These are phyloP conservation scores for Daldinia sp. DNA, from an alignment of 2,329 filamentous ascomycete species.

Conservation along the genomic window DNA sequence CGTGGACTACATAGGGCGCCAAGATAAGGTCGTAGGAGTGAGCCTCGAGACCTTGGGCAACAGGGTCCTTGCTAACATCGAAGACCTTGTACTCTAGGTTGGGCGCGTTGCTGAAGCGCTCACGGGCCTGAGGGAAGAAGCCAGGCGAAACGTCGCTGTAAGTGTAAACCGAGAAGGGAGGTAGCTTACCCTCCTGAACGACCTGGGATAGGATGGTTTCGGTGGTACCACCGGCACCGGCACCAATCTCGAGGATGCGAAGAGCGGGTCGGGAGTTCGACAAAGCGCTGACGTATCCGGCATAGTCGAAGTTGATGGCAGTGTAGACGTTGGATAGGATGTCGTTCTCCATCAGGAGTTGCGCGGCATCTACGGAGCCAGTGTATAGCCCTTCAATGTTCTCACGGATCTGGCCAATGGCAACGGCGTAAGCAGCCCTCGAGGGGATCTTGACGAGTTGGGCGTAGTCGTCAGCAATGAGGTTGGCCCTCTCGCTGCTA, in stretches of 20 bases:
- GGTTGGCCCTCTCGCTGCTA: background rate
- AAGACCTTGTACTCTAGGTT: conserved; percentile 10
- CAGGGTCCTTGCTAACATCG: conserved; percentile 12
- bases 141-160: conserved; percentile 8
- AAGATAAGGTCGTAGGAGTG: conserved; percentile 16
- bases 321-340: conserved; percentile 11
- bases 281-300: conserved; percentile 1
- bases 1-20: conserved; percentile 11
- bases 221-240: conserved; percentile 9
- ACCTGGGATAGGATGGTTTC: background rate
- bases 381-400: conserved; percentile 12
- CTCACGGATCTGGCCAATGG: conserved; percentile 1
- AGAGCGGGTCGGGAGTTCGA: conserved; percentile 3
- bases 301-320: conserved; percentile 8
- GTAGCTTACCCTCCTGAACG: background rate
- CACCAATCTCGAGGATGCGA: conserved; percentile 20
- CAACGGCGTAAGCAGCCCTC: conserved; percentile 8
- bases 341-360: conserved; percentile 15
- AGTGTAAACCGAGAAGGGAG: conserved; percentile 4
- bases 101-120: background rate
- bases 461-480: background rate
- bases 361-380: conserved; percentile 2
- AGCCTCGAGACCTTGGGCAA: conserved; percentile 16
- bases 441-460: conserved; percentile 1
- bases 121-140: conserved; percentile 7